Evolutionary conservation across 495 filamentous ascomycete species (phyloP), one percentile per base, ranked within the genome.

Genomic region (Parathielavia hyrcaniae): DNA sequence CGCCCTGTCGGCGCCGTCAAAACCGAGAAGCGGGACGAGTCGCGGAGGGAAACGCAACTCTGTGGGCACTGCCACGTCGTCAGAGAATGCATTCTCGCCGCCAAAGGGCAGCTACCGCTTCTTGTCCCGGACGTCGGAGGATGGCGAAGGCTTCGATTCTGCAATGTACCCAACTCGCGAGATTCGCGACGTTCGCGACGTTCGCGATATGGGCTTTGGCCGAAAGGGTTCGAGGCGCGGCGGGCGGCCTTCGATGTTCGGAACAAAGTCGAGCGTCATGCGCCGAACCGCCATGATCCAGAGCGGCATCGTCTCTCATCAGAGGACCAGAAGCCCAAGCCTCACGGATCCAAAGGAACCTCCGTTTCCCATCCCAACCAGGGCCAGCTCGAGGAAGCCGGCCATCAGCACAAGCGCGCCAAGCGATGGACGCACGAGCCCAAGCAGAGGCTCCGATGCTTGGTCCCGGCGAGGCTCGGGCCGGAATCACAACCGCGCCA

Each of bases 321-420:
- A 84, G 57, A 85, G 87, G 35, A 73, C 83, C 9, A 80, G 87
- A 39, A 96, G 86, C 67, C 87, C 90, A 1, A 95, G 90, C 61
- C 74, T 90, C 26, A 83, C 61, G 76, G 87, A 78, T 61, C 77
- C 62, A 68, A 75, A 58, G 50, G 79, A 82, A 58, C 89, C 89
- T 22, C 89, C 90, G 9, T 96, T 96, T 76, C 91, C 95, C 0
- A 91, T 98, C 10, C 93, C 93, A 5, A 87, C 85, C 12, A 80
- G 93, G 53, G 84, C 88, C 17, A 97, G 92, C 67, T 97, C 93
- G 4, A 83, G 90, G 60, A 86, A 87, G 63, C 79, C 86, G 36
- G 83, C 85, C 6, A 69, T 85, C 53, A 86, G 81, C 63, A 72
- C 78, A 35, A 95, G 77, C 62, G 80, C 77, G 7, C 79, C 79